Evolutionary conservation across 352 stramenopile genomes (phyloP), one percentile per base, ranked within the genome.

Genomic region (Globisporangium echinulatum): DNA sequence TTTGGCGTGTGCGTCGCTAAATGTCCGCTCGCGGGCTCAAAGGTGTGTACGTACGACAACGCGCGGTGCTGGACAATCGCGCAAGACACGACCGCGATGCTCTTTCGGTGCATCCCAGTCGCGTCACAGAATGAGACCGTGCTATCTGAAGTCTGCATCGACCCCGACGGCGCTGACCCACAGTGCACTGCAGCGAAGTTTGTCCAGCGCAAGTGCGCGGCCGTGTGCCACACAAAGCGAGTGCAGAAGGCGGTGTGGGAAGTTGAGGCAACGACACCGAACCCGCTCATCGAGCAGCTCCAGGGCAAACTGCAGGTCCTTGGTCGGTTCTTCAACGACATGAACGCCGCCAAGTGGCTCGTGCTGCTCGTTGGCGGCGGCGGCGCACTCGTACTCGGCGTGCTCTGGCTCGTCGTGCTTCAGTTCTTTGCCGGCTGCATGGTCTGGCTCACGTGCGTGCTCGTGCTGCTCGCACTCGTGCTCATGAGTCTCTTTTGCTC

Each of bases 51-150:
- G 0, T 91, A 94, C 54, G 70, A 78, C 59, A 75, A 75, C 10
- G 43, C 72, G 40, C 87, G 69, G n/a, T 93, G 83, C 66, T 93
- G 83, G 83, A 51, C 64, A 7, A 69, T 72, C 2, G 66, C 71
- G 17, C 76, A 88, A 19, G 68, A 81, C 51, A 88, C 80, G 1
- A 72, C 69, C 25, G 5, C 69, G 10, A 67, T 85, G 10, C 71
- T 90, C 47, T 96, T 90, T 50, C 84, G 86, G 0, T 94, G 86
- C 59, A 60, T 96, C 40, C 86, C 84, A 0, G 52, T 87, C n/a
- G 72, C 78, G 37, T 76, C 73, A 9, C 59, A 72, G 33, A 88
- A 87, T 53, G 82, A 89, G 61, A 88, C 81, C 4, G 58, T 86
- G 7, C 54, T 87, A 6, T 59, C 64, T 13, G 71, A 87, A 60